Evolutionary conservation across 2,329 filamentous ascomycete genomes (phyloP).

Genomic region (Colletotrichum eremochloae): DNA sequence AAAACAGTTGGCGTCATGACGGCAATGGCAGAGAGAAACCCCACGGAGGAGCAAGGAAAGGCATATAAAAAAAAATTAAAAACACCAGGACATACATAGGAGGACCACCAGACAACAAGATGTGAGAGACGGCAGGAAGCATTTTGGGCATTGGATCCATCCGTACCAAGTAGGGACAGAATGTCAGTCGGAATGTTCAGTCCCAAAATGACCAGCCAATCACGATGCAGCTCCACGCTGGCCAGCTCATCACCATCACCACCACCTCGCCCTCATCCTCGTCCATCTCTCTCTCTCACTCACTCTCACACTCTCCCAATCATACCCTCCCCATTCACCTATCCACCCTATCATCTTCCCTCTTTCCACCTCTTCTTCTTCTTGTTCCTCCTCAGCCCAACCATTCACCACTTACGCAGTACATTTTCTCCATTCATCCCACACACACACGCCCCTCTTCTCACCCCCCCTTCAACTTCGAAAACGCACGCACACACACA

Average conservation of each 20-base stretch:
- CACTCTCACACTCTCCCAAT: conserved; percentile 5
- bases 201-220: not conserved
- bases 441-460: conserved; percentile 2
- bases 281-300: not conserved
- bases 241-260: conserved; percentile 37
- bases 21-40: conserved; percentile 1
- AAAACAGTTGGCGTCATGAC: conserved; percentile 3
- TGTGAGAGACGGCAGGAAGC: not conserved
- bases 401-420: conserved; percentile 3
- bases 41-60: not conserved
- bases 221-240: conserved; percentile 5
- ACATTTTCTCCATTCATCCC: not conserved
- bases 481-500: conserved; percentile 1
- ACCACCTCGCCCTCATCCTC: not conserved
- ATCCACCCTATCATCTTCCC: conserved; percentile 14
- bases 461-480: not conserved
- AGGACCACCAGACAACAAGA: not conserved
- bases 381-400: not conserved
- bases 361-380: not conserved
- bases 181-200: conserved; percentile 4
- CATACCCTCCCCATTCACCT: conserved; percentile 23
- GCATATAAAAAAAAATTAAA: not conserved
- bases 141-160: not conserved
- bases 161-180: not conserved
- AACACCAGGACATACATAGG: too few relatives aligned